Percentiles rank a stretch among this genome's conserved stretches.
These are phyloP conservation scores for Diophrys appendiculata DNA, from an alignment of 73 alveolate species.

Conservation along the genomic window DNA sequence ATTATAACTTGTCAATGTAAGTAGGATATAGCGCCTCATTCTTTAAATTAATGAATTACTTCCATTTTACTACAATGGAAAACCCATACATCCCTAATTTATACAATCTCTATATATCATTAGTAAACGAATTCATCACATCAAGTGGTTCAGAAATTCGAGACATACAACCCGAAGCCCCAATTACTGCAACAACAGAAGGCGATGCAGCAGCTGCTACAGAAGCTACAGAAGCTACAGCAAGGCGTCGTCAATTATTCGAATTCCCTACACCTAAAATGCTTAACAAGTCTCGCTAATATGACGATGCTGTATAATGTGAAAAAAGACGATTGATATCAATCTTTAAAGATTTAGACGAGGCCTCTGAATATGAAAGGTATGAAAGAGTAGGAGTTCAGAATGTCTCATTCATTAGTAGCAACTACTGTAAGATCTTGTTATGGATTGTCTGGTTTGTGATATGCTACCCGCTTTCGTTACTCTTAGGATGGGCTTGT, in stretches of 20 bases:
- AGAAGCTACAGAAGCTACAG: too few relatives aligned
- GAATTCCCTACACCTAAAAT: too few relatives aligned
- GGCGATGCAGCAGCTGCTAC: background rate
- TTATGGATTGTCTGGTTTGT: background rate
- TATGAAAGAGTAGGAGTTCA: background rate
- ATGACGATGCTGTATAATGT: too few relatives aligned
- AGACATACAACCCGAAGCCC: background rate
- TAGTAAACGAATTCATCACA: too few relatives aligned
- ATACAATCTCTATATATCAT: too few relatives aligned
- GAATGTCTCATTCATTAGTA: background rate
- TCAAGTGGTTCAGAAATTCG: background rate
- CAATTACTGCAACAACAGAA: background rate
- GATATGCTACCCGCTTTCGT: background rate
- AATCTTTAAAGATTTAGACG: background rate
- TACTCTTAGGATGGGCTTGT: background rate
- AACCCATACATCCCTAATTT: background rate
- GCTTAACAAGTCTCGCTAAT: too few relatives aligned
- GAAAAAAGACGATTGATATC: background rate
- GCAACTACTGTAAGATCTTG: background rate
- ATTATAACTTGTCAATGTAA: too few relatives aligned
- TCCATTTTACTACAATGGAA: background rate
- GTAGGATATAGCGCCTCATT: background rate
- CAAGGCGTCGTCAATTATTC: too few relatives aligned
- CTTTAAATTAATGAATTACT: background rate
- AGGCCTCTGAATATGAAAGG: background rate